Base-by-base conservation (phyloP, 148 eudicot genomes). In the Fagopyrum homotropicum region DNA sequence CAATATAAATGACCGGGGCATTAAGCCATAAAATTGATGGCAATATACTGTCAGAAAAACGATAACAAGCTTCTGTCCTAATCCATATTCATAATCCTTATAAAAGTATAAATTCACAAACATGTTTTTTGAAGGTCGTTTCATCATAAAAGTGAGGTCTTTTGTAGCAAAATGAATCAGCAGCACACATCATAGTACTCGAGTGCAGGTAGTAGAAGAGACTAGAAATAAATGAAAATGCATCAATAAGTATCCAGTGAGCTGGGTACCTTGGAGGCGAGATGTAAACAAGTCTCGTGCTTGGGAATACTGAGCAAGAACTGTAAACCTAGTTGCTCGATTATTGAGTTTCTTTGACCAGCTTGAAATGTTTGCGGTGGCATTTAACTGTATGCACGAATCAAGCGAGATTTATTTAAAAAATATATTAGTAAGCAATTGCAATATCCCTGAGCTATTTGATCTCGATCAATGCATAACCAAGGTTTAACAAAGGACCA, bases 211-310 rank as follows among this genome's bases (percentile, higher is more conserved):
- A 35, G 40, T 35, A 35, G 40, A 35, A 35, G 40, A 35, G 40
- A 35, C 40, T 35, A 35, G 40, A 35, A 0, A 35, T 35, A 35
- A 35, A 35, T 35, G 40, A 35, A 35, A 54, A 14, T 54, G 17
- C 59, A 54, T 54, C 59, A 35, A 49, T n/a, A 35, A 15, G 52
- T 29, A 15, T 10, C 46, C 29, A 26, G n/a, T 57, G 55, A 45
- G 68, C 52, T 46, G 63, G 29, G 22, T 78, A 93, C 98, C 94
- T 87, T 89, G 97, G 49, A 93, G 83, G 72, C 90, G 91, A 7
- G 94, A 85, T 68, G 94, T 88, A 77, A 89, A 93, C 64, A 86
- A 59, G 80, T 89, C 97, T 75, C 82, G 89, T 47, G 97, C 35
- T 76, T 80, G 98, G 11, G 98, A 88, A 77, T 88, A 91, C 73